Evolutionary conservation across 2,329 filamentous ascomycete species (phyloP), one percentile per base, ranked within the genome.

Genomic region (Xylariaceae sp.): DNA sequence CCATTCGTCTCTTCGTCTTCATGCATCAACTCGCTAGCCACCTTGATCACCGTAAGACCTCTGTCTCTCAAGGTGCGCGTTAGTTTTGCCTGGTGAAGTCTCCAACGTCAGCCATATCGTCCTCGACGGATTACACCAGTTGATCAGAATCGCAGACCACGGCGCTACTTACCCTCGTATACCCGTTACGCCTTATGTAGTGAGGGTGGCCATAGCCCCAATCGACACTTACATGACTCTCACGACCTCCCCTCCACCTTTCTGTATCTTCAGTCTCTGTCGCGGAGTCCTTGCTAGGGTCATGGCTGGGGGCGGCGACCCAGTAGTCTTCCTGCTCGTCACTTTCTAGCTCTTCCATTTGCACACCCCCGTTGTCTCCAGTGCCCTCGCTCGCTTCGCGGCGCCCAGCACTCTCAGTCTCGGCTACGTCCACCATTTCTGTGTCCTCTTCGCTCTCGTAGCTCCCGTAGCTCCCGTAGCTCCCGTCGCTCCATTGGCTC

Each of bases 41-140:
- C 29, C n/a, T 45, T 47, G 12, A 45, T 38, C 16, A 40, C 42
- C 3, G 27, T 24, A 11, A 47, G 6, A 9, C 42, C 42, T 5
- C 11, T 36, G 3, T 41, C 19, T 30, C 42, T 44, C 1, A 44
- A 35, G 16, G 35, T n/a, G 6, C 42, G 38, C 13, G 38, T 38
- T 5, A 44, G 14, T 9, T 44, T 44, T 16, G 26, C 26, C 42
- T 41, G 34, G 17, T n/a, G 3, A 16, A 8, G 5, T 21, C 5
- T 12, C 11, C 9, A 11, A 15, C 15, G 27, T 44, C 4, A 44
- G 41, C 29, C 16, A n/a, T n/a, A n/a, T n/a, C n/a, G n/a, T n/a
- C n/a, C n/a, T n/a, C n/a, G n/a, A n/a, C n/a, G n/a, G n/a, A n/a
- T n/a, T n/a, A n/a, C n/a, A n/a, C n/a, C n/a, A n/a, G n/a, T n/a